Base-by-base conservation (phyloP, 352 stramenopile genomes). In the Globisporangium paroecandrum region DNA sequence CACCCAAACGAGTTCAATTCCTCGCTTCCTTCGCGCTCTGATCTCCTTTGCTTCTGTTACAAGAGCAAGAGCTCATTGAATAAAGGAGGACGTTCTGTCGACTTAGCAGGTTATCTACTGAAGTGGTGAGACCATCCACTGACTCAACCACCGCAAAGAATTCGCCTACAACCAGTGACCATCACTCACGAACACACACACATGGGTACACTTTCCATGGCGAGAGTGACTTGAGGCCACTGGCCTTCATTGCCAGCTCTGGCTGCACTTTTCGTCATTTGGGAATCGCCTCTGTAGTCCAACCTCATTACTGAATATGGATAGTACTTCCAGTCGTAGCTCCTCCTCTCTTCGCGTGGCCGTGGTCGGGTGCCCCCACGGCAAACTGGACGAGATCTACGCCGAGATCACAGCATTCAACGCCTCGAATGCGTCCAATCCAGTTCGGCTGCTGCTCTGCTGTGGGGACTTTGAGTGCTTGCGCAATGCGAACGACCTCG, bases 401-500 rank as follows among this genome's bases (percentile, higher is more conserved):
- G 82, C 82, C 4, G 79, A 82, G 6, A 72, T 98, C 34, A 76
- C 97, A 65, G 38, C 73, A 58, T 47, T 83, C 53, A 81, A 81
- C 51, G 70, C 69, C 24, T 51, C 68, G 15, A 90, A 20, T 61
- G 58, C n/a, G 83, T 98, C 38, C 92, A 98, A 63, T 57, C 53
- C 53, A 15, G 25, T 58, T 15, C 53, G 53, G 0, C 1, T 99
- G 27, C 67, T 99, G 10, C 69, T 99, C 27, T 97, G 89, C 67
- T 99, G 95, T 71, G 97, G 97, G 20, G 97, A 99, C 81, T 98
- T 99, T 69, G 87, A 99, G 69, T 89, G 90, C n/a, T 61, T 98
- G 27, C 82, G 97, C 20, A 97, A 97, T 64, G 55, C 78, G 47
- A 65, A 76, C 32, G 97, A 99, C 73, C 89, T 98, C 54, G 72